Percentiles rank a stretch among this genome's conserved stretches.
Conservation (phyloP, 108 stramenopile species). For the Nitzschia palea region DNA sequence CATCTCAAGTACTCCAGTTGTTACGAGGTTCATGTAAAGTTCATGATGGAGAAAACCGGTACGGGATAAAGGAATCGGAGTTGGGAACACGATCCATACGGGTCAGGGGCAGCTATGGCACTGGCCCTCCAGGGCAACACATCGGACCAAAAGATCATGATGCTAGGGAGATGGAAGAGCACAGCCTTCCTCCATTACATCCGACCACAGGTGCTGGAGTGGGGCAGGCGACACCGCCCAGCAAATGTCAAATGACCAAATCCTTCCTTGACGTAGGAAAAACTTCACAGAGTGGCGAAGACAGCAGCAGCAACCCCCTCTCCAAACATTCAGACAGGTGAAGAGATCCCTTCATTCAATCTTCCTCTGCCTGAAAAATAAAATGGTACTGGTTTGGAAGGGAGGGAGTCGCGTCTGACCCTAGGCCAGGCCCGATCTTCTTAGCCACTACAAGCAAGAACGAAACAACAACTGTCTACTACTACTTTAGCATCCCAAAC, state of each 20-base stretch:
- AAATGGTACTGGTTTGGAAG: too few relatives aligned
- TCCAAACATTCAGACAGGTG: too few relatives aligned
- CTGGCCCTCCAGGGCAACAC: not conserved
- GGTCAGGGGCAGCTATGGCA: slow-evolving; percentile 9
- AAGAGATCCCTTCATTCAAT: too few relatives aligned
- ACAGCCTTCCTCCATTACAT: slow-evolving; percentile 14
- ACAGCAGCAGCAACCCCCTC: too few relatives aligned
- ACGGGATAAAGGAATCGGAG: not conserved
- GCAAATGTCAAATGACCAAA: not conserved
- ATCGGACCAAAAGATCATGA: not conserved
- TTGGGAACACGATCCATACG: not conserved
- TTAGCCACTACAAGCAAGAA: too few relatives aligned
- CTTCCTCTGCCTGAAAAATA: too few relatives aligned
- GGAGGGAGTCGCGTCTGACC: too few relatives aligned
- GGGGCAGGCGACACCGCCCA: not conserved
- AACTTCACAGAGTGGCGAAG: too few relatives aligned
- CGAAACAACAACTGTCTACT: too few relatives aligned
- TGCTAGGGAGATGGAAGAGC: not conserved
- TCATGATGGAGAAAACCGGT: not conserved
- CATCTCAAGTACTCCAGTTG: not conserved
- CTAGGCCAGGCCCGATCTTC: too few relatives aligned
- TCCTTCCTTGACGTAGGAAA: too few relatives aligned
- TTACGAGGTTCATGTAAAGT: not conserved
- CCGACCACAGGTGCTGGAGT: not conserved
- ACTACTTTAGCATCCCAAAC: too few relatives aligned